phyloP scores from a whole-genome alignment of 768 basidiomycete genomes.

The Favolaschia claudopus region DNA sequence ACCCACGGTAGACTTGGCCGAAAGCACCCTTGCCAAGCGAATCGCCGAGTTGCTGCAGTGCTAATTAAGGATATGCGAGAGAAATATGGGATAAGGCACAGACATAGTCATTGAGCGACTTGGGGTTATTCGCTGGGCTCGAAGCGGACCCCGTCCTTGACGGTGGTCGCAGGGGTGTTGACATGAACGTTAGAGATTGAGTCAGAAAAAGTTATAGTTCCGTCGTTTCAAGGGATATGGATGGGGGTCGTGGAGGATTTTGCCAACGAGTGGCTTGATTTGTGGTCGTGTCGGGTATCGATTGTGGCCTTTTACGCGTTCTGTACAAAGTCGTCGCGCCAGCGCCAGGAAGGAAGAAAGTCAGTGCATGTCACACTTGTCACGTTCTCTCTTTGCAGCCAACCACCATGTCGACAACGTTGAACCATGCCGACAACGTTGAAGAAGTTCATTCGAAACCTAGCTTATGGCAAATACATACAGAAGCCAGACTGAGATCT shows the following conservation, averaged over 20 bases:
- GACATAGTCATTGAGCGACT: slow-evolving; percentile 73
- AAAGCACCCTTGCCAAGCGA: slow-evolving; percentile 96
- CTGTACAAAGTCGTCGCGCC: slow-evolving; percentile 17
- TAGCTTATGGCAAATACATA: no score
- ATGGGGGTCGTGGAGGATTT: not conserved
- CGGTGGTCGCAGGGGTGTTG: slow-evolving; percentile 22
- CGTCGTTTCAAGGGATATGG: slow-evolving; percentile 24
- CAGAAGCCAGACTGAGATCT: no score
- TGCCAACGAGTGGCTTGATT: not conserved
- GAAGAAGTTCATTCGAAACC: no score
- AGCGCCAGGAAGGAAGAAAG: no score
- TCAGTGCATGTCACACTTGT: no score
- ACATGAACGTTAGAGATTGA: slow-evolving; percentile 42
- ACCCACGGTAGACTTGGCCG: slow-evolving; percentile 95
- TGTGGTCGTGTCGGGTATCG: slow-evolving; percentile 4
- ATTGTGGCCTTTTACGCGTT: slow-evolving; percentile 10
- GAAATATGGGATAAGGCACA: slow-evolving; percentile 34
- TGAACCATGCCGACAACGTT: no score
- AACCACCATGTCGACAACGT: no score
- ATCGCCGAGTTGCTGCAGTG: slow-evolving; percentile 88
- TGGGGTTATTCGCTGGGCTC: slow-evolving; percentile 50
- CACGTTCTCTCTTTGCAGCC: no score
- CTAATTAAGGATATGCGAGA: not conserved
- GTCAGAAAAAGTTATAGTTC: slow-evolving; percentile 19
- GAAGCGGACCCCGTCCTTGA: slow-evolving; percentile 35